phyloP scores from a whole-genome alignment of 495 filamentous ascomycete genomes.

The Aspergillus nidulans region DNA sequence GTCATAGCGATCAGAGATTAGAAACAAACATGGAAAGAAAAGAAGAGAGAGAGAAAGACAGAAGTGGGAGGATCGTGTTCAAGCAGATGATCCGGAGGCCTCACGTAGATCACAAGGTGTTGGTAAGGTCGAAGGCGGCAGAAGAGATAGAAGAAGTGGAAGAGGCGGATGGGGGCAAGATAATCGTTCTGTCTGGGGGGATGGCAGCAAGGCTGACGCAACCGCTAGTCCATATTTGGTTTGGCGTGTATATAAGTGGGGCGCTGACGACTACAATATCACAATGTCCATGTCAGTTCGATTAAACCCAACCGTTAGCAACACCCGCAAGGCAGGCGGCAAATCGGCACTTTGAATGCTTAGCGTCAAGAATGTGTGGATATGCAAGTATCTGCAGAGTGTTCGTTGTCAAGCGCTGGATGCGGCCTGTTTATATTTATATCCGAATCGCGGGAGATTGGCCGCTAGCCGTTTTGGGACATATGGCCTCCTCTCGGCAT shows the following conservation, averaged over 20 bases:
- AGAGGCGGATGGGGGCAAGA: neutral
- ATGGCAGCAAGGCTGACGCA: constrained; percentile 1
- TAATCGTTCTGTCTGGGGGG: neutral
- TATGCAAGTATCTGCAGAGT: neutral
- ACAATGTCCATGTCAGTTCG: neutral
- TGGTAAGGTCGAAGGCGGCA: neutral
- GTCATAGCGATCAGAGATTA: constrained; percentile 31
- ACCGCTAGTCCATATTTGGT: neutral
- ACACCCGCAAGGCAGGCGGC: too few species aligned
- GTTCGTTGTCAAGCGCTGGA: neutral
- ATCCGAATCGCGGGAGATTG: neutral
- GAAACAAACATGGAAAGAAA: constrained; percentile 4
- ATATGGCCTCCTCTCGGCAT: neutral
- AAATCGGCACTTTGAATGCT: too few species aligned
- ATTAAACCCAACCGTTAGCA: neutral
- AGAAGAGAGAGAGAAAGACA: neutral
- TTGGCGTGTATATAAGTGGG: neutral
- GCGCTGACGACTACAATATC: neutral
- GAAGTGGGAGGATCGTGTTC: neutral
- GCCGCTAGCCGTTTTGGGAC: neutral
- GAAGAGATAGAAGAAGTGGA: neutral
- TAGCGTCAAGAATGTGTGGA: neutral
- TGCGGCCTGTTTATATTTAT: neutral
- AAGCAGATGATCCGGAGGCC: neutral
- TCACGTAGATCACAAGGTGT: neutral